A percentile compares a stretch with the other conserved stretches of the same genome.
These are phyloP conservation scores for Wickerhamiella sorbophila DNA, from an alignment of 805 yeast genomes.

Conservation along the genomic window DNA sequence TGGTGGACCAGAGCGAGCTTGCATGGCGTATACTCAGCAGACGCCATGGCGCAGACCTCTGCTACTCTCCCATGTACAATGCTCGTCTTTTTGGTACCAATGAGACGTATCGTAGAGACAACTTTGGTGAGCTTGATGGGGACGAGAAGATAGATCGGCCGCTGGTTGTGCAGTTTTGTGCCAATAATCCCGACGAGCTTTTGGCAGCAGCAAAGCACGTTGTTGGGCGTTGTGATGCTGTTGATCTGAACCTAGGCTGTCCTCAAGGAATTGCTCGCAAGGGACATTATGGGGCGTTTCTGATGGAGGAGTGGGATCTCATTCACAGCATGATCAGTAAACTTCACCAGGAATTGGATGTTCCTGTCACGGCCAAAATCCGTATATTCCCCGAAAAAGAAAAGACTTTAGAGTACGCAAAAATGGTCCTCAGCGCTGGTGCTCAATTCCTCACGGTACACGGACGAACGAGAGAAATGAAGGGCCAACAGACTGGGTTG, in stretches of 20 bases:
- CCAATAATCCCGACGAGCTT: slow-evolving; percentile 80
- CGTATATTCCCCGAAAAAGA: slow-evolving; percentile 75
- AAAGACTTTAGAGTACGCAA: slow-evolving; percentile 75
- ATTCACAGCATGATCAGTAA: slow-evolving; percentile 56
- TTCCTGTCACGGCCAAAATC: slow-evolving; percentile 93
- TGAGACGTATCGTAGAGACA: slow-evolving; percentile 62
- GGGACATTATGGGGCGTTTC: slow-evolving; percentile 89
- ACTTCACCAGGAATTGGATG: slow-evolving; percentile 55
- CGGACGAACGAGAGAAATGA: slow-evolving; percentile 93
- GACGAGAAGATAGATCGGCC: slow-evolving; percentile 60
- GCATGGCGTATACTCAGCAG: slow-evolving; percentile 90
- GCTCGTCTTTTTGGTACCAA: slow-evolving; percentile 79
- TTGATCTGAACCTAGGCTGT: slow-evolving; percentile 90
- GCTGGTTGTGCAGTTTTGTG: slow-evolving; percentile 86
- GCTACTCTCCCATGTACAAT: slow-evolving; percentile 96
- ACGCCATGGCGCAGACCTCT: slow-evolving; percentile 78
- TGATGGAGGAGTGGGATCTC: slow-evolving; percentile 94
- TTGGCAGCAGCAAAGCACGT: slow-evolving; percentile 70
- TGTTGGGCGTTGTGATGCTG: slow-evolving; percentile 81
- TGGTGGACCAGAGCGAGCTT: slow-evolving; percentile 94
- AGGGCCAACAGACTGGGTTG: slow-evolving; percentile 89
- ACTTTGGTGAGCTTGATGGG: slow-evolving; percentile 60
- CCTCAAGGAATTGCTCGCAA: slow-evolving; percentile 95
- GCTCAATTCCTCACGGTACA: slow-evolving; percentile 93
- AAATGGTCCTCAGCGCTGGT: slow-evolving; percentile 79